Percentiles rank a stretch among this genome's conserved stretches.
Evolutionary conservation across 305 asterid species (phyloP).

Genomic region (Fraxinus ornus): DNA sequence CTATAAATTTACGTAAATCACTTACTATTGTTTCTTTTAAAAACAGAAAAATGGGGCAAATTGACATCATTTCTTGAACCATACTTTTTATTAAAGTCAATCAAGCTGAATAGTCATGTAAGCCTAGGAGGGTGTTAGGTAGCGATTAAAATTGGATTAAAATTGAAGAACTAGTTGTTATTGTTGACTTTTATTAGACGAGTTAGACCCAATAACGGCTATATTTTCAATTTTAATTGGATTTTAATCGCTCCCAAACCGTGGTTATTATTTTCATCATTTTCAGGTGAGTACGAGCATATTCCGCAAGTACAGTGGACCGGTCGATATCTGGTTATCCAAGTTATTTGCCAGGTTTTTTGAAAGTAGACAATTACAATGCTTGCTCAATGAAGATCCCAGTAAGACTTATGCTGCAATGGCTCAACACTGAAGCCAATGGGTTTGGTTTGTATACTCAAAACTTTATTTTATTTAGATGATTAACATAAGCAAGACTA

Average conservation of each 20-base stretch:
- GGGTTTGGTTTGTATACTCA: constrained; percentile 63
- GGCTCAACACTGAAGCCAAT: constrained; percentile 87
- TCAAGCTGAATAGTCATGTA: too few relatives aligned
- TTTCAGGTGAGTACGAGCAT: constrained; percentile 70
- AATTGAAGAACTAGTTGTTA: too few relatives aligned
- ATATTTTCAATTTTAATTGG: not conserved
- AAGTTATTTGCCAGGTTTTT: constrained; percentile 35
- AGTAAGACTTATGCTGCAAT: constrained; percentile 64
- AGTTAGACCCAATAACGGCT: too few relatives aligned
- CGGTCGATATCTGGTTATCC: constrained; percentile 75
- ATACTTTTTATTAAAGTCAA: too few relatives aligned
- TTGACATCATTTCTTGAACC: too few relatives aligned
- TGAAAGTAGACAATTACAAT: constrained; percentile 37
- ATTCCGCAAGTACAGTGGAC: constrained; percentile 77
- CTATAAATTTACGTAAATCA: too few relatives aligned
- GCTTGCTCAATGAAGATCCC: constrained; percentile 62
- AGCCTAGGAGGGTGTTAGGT: too few relatives aligned
- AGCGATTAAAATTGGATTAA: too few relatives aligned
- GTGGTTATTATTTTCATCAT: not conserved
- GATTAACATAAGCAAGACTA: not conserved
- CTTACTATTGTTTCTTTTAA: too few relatives aligned
- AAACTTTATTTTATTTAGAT: not conserved
- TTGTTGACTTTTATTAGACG: too few relatives aligned
- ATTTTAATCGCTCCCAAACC: not conserved
- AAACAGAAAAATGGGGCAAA: too few relatives aligned